Percentiles rank a stretch among this genome's conserved stretches.
Evolutionary conservation across 345 rosid genomes (phyloP).

Genomic region (Microcos paniculata): DNA sequence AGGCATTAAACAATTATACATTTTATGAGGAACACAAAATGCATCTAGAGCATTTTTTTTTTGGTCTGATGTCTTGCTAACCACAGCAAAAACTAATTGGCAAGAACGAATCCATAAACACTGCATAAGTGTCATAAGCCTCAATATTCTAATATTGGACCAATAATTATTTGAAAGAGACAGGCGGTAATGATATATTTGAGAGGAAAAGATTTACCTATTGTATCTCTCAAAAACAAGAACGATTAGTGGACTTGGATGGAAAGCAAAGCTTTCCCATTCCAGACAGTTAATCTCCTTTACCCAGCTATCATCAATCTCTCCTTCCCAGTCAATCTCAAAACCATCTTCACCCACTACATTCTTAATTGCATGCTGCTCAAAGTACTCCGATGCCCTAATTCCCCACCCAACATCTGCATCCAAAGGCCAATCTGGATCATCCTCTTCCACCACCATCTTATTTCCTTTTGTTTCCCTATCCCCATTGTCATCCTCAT

Average conservation of each 20-base stretch:
- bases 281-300: slow-evolving; percentile 85
- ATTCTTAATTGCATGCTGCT: slow-evolving; percentile 74
- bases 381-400: slow-evolving; percentile 88
- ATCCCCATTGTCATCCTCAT: slow-evolving; percentile 20
- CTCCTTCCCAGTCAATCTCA: slow-evolving; percentile 92
- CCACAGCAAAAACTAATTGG: not conserved
- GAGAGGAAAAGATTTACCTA: slow-evolving; percentile 37
- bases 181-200: not conserved
- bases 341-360: slow-evolving; percentile 78
- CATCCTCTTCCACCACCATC: slow-evolving; percentile 83
- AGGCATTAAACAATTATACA: not conserved
- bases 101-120: not conserved
- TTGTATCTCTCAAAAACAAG: slow-evolving; percentile 81
- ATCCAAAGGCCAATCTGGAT: slow-evolving; percentile 85
- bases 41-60: not conserved
- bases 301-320: slow-evolving; percentile 79
- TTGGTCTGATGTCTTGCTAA: not conserved
- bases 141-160: not conserved
- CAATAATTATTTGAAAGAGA: not conserved
- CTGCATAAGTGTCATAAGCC: not conserved
- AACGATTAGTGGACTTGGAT: slow-evolving; percentile 78
- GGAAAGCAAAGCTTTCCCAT: slow-evolving; percentile 91
- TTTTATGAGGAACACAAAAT: not conserved
- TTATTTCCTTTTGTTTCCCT: slow-evolving; percentile 33
- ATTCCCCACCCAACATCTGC: slow-evolving; percentile 96